A percentile compares a stretch with the other conserved stretches of the same genome.
Conservation (phyloP, 768 basidiomycete genomes). For the Rhodotorula babjevae region DNA sequence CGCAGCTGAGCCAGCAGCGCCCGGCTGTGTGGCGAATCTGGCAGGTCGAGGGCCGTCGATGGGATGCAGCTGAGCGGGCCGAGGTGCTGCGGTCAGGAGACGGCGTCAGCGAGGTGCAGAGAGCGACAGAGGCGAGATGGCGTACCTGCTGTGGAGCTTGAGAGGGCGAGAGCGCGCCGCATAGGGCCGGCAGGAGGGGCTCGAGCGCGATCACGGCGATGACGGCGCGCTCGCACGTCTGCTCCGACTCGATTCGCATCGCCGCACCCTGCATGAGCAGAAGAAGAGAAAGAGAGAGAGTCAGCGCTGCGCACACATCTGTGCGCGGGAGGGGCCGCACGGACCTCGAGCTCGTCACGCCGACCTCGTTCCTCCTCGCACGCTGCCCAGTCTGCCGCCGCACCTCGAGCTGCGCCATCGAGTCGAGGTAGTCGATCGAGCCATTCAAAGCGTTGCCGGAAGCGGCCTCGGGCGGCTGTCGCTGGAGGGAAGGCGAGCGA, state of each 20-base stretch:
- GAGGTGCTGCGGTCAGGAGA: background rate
- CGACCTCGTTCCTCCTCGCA: constrained; percentile 29
- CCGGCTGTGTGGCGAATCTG: too few relatives aligned
- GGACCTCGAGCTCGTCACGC: constrained; percentile 46
- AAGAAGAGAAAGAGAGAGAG: background rate
- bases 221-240: background rate
- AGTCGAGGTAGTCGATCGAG: background rate
- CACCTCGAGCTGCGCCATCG: constrained; percentile 39
- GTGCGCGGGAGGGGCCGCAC: too few relatives aligned
- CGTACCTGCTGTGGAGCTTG: background rate
- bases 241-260: background rate
- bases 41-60: background rate
- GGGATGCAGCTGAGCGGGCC: background rate
- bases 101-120: background rate
- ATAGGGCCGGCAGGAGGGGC: background rate
- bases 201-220: background rate
- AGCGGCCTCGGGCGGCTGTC: constrained; percentile 5
- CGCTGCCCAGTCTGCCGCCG: constrained; percentile 81
- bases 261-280: background rate
- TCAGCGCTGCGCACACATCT: too few relatives aligned
- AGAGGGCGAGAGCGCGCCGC: background rate
- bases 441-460: constrained; percentile 18
- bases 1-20: background rate
- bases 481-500: background rate
- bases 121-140: fast-evolving